phyloP scores from a whole-genome alignment of 2,329 filamentous ascomycete genomes.

The Neonectria coccinea region DNA sequence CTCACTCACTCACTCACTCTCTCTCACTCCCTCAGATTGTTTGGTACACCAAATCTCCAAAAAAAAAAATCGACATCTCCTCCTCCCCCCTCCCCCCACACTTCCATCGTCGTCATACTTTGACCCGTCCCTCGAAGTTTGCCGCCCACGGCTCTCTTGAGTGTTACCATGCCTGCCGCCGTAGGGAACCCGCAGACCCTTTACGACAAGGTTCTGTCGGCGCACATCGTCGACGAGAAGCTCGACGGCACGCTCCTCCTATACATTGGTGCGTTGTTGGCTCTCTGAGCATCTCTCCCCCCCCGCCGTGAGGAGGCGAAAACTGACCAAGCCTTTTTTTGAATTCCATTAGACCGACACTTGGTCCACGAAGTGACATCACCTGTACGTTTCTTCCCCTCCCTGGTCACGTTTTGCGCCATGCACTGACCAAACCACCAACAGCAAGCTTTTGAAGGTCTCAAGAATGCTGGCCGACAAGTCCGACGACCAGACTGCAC shows the following conservation, averaged over 20 bases:
- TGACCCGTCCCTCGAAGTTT: slow-evolving; percentile 12
- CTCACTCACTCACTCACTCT: not conserved
- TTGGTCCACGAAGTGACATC: slow-evolving; percentile 99
- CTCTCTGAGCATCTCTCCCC: not conserved
- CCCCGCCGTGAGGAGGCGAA: not conserved
- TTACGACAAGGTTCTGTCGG: slow-evolving; percentile 97
- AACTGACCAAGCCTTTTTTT: slow-evolving; percentile 27
- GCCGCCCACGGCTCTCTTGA: slow-evolving; percentile 17
- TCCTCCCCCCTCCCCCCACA: not conserved
- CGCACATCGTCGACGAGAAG: slow-evolving; percentile 95
- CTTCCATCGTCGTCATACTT: slow-evolving; percentile 7
- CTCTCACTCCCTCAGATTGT: not conserved
- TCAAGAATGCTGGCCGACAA: slow-evolving; percentile 87
- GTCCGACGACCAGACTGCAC: slow-evolving; percentile 97
- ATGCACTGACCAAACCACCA: slow-evolving; percentile 35
- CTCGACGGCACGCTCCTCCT: slow-evolving; percentile 91
- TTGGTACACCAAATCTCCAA: slow-evolving; percentile 4
- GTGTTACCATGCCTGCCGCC: slow-evolving; percentile 77
- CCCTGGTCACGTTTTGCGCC: slow-evolving; percentile 3
- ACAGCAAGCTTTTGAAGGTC: slow-evolving; percentile 95
- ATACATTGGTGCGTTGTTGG: slow-evolving; percentile 80
- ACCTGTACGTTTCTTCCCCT: slow-evolving; percentile 70
- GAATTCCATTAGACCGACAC: slow-evolving; percentile 76
- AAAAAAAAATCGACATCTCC: not conserved
- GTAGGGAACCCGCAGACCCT: slow-evolving; percentile 82